phyloP scores from a whole-genome alignment of 257 asterid species.

The Jacaranda copaia region DNA sequence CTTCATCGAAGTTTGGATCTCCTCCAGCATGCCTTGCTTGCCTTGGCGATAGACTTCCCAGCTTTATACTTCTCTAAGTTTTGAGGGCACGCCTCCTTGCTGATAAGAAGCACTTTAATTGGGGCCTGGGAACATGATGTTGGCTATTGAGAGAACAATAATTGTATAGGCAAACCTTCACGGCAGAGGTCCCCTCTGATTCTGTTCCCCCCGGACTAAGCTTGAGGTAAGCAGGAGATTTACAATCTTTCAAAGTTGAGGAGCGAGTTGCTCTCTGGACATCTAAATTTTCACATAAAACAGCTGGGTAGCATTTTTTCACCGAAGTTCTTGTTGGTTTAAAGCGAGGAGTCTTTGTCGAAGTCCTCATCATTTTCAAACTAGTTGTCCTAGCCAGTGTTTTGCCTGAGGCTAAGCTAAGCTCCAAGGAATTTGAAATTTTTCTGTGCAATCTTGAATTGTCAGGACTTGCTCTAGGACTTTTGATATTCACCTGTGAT shows the following conservation, averaged over 20 bases:
- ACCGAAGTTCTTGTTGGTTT: conserved; percentile 39
- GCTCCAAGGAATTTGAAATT: too few species aligned
- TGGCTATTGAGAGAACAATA: conserved; percentile 75
- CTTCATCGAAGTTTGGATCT: too few species aligned
- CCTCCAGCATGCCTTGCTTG: conserved; percentile 34
- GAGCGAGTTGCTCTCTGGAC: conserved; percentile 55
- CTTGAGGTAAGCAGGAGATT: too few species aligned
- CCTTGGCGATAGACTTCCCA: conserved; percentile 53
- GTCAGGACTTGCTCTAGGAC: too few species aligned
- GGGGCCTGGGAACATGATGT: conserved; percentile 55
- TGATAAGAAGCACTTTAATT: conserved; percentile 62
- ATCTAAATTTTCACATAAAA: not conserved
- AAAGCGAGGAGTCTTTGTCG: conserved; percentile 58
- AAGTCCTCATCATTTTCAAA: conserved; percentile 40
- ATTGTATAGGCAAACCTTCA: conserved; percentile 60
- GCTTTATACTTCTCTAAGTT: conserved; percentile 52
- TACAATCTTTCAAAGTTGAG: conserved; percentile 58
- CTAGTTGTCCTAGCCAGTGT: not conserved
- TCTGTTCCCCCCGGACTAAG: conserved; percentile 46
- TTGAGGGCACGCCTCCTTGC: conserved; percentile 57
- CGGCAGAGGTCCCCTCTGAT: conserved; percentile 55
- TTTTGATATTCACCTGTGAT: too few species aligned
- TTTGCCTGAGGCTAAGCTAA: conserved; percentile 34
- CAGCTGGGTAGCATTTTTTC: not conserved
- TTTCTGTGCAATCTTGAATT: too few species aligned